phyloP scores from a whole-genome alignment of 208 protist genomes.

The Vickermania spadyakhi region DNA sequence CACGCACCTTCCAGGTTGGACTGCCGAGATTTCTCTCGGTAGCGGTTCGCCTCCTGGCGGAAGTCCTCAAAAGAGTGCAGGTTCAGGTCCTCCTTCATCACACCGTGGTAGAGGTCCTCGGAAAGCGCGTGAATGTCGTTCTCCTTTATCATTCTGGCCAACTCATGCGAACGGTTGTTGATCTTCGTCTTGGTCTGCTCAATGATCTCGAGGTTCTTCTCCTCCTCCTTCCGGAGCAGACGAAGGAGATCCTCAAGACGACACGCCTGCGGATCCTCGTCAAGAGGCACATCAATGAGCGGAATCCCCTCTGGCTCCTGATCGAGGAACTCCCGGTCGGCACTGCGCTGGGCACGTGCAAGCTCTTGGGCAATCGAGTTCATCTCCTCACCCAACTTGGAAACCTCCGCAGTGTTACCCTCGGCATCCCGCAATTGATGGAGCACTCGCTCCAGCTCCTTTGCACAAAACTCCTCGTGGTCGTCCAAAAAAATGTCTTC shows the following conservation, averaged over 20 bases:
- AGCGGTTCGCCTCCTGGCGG: conserved; percentile 42
- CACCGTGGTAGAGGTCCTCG: conserved; percentile 40
- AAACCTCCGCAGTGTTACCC: conserved; percentile 45
- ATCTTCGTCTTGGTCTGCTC: conserved; percentile 25
- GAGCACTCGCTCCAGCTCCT: conserved; percentile 74
- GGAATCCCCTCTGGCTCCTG: conserved; percentile 45
- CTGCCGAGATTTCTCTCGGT: conserved; percentile 13
- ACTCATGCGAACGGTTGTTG: conserved; percentile 58
- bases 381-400: conserved; percentile 54
- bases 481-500: conserved; percentile 37
- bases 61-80: conserved; percentile 63
- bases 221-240: conserved; percentile 27
- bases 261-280: conserved; percentile 59
- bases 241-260: conserved; percentile 57
- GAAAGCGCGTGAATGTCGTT: conserved; percentile 51
- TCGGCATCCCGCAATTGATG: conserved; percentile 47
- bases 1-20: conserved; percentile 1
- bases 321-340: conserved; percentile 39
- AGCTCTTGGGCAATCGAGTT: conserved; percentile 71
- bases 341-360: conserved; percentile 39
- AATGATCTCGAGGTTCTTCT: conserved; percentile 36
- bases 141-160: conserved; percentile 43
- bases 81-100: conserved; percentile 57
- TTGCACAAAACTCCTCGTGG: conserved; percentile 44
- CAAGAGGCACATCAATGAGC: conserved; percentile 39